Evolutionary conservation across 192 early-diverging fungal genomes (phyloP), one percentile per base, ranked within the genome.

Genomic region (Podila verticillata): DNA sequence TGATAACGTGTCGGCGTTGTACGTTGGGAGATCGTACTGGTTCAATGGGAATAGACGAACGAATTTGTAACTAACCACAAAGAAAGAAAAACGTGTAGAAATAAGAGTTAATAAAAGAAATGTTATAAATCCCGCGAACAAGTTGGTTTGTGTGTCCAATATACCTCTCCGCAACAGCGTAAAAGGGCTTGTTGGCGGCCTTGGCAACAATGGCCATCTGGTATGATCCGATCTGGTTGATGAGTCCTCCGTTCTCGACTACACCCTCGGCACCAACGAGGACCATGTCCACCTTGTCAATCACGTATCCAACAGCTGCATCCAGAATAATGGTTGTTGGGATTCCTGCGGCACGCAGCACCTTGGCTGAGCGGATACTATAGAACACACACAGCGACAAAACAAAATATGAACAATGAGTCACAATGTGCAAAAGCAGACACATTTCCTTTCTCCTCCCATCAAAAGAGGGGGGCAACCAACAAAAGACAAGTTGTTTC

Each of bases 201-300:
- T 95, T 96, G 0, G 98, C 98, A 32, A 98, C 94, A 15, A 99
- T 87, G 1, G 97, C 96, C 65, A 98, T 89, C 81, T 97, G 96
- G 75, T 97, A 98, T 7, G 97, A 96, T 32, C 97, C 97, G 78
- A 98, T 96, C 87, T 92, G 70, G 83, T 99, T 99, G 82, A 99
- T 95, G 44, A 99, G 74, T 0, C 98, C 98, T 29, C 98, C 98
- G 78, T 96, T 99, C 83, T 97, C 95, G 2, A 96, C 96, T 7
- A 99, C 96, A 35, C 96, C 98, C 83, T 99, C 98, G 10, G 98
- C 98, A 22, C 98, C 98, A 31, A 96, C 96, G 72, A 99, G 88
- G 20, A 98, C 95, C 88, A 97, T 88, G 73, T 99, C 97, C 19
- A 99, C 97, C 79, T 94, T 93, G 68, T 96, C 93, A 87, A 99